Evolutionary conservation across 352 stramenopile genomes (phyloP).

Genomic region (Pythium guiyangense): DNA sequence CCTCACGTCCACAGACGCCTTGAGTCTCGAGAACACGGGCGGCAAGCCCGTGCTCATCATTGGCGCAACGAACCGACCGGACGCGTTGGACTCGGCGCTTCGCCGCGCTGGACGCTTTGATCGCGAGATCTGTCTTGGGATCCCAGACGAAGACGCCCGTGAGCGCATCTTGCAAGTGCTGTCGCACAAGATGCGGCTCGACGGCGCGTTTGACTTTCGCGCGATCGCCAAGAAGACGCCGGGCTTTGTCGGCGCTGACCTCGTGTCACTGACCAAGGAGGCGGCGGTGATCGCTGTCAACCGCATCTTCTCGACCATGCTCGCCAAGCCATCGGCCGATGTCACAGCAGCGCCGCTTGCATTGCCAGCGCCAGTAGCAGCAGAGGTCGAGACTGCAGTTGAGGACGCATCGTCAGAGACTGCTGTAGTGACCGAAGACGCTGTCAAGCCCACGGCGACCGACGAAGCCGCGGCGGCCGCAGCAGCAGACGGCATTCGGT

Average conservation of each 20-base stretch:
- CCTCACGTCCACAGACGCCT: slow-evolving; percentile 89
- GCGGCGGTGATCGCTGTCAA: slow-evolving; percentile 97
- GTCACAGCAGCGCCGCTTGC: neutral
- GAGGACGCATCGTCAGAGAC: neutral
- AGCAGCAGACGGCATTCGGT: slow-evolving; percentile 60
- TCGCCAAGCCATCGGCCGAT: slow-evolving; percentile 13
- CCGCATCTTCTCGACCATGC: slow-evolving; percentile 93
- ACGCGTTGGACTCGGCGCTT: slow-evolving; percentile 96
- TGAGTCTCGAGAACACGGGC: slow-evolving; percentile 86
- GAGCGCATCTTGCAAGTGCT: slow-evolving; percentile 95
- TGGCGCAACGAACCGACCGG: slow-evolving; percentile 96
- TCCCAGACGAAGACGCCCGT: slow-evolving; percentile 94
- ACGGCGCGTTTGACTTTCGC: slow-evolving; percentile 93
- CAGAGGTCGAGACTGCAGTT: neutral
- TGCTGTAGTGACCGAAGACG: slow-evolving; percentile 5
- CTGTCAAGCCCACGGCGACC: slow-evolving; percentile 12
- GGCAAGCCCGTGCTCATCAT: slow-evolving; percentile 96
- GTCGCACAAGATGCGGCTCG: slow-evolving; percentile 92
- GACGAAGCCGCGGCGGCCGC: slow-evolving; percentile 14
- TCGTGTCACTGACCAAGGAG: slow-evolving; percentile 97
- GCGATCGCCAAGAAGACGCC: slow-evolving; percentile 91
- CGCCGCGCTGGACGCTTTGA: slow-evolving; percentile 97
- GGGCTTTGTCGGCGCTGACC: slow-evolving; percentile 97
- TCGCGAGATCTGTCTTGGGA: slow-evolving; percentile 96
- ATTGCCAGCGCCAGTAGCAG: neutral